Evolutionary conservation across 305 asterid genomes (phyloP).

Genomic region (Fraxinus ornus): DNA sequence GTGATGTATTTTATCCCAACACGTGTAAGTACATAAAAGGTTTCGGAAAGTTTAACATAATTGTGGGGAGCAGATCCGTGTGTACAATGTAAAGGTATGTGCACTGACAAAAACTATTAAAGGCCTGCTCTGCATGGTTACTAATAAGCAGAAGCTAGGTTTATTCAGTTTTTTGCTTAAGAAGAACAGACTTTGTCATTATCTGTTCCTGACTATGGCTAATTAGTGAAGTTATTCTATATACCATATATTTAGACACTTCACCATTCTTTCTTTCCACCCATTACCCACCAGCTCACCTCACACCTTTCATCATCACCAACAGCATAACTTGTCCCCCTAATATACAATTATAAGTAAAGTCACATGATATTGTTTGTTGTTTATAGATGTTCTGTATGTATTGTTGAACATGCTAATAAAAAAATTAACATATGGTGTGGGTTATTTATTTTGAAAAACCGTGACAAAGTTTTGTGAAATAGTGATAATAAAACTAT

Average conservation of each 20-base stretch:
- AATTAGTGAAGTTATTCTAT: neutral
- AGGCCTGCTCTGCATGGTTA: neutral
- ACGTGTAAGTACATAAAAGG: neutral
- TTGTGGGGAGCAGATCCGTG: neutral
- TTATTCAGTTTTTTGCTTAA: neutral
- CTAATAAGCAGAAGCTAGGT: neutral
- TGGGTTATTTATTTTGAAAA: neutral
- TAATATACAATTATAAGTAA: neutral
- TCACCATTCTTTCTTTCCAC: neutral
- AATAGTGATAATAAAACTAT: neutral
- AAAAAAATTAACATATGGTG: neutral
- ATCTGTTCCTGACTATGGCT: neutral
- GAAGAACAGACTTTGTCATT: neutral
- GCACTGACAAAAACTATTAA: neutral
- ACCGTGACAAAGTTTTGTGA: neutral
- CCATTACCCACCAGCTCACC: neutral
- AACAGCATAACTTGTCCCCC: neutral
- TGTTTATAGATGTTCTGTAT: neutral
- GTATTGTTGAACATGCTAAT: neutral
- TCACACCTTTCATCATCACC: neutral
- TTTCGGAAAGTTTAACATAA: neutral
- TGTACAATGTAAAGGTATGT: neutral
- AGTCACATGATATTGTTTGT: neutral
- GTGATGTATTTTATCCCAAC: constrained; percentile 16
- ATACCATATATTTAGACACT: neutral